These are phyloP conservation scores for Ophiostoma triangulosporum DNA, from an alignment of 2,329 filamentous ascomycete species.

Conservation along the genomic window DNA sequence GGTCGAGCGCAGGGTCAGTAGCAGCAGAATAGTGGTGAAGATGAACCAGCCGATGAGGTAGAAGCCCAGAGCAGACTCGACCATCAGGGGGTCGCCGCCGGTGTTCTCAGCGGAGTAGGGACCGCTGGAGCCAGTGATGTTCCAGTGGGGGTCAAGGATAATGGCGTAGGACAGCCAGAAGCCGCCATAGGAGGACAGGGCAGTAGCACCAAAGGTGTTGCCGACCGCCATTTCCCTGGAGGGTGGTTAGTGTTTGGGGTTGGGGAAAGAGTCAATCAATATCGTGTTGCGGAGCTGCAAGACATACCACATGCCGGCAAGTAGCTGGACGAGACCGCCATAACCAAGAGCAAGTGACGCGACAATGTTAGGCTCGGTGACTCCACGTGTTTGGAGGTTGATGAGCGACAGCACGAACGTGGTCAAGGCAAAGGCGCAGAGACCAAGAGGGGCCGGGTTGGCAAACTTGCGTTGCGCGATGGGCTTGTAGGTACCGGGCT, in stretches of 20 bases:
- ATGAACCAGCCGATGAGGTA: conserved; percentile 75
- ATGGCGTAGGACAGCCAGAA: conserved; percentile 73
- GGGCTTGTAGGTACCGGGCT: conserved; percentile 54
- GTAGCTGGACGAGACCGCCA: conserved; percentile 64
- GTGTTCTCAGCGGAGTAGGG: conserved; percentile 26
- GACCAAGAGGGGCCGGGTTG: conserved; percentile 66
- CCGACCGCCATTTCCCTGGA: conserved; percentile 76
- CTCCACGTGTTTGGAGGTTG: conserved; percentile 52
- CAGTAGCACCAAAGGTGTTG: conserved; percentile 76
- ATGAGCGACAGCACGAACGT: conserved; percentile 67
- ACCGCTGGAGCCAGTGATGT: conserved; percentile 33
- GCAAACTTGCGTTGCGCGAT: conserved; percentile 57
- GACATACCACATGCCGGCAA: conserved; percentile 79
- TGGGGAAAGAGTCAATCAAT: background rate
- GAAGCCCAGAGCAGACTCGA: conserved; percentile 53
- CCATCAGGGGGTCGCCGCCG: conserved; percentile 27
- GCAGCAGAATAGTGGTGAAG: conserved; percentile 61
- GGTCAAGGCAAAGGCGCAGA: conserved; percentile 68
- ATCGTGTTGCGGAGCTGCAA: background rate
- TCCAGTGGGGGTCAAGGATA: conserved; percentile 54
- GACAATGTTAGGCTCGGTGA: conserved; percentile 50
- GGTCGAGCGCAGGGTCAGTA: conserved; percentile 65
- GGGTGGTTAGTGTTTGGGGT: background rate
- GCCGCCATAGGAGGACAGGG: conserved; percentile 67
- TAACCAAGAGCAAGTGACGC: conserved; percentile 60